Evolutionary conservation across 2,329 filamentous ascomycete genomes (phyloP), one percentile per base, ranked within the genome.

Genomic region (Pestalotiopsis sp.): DNA sequence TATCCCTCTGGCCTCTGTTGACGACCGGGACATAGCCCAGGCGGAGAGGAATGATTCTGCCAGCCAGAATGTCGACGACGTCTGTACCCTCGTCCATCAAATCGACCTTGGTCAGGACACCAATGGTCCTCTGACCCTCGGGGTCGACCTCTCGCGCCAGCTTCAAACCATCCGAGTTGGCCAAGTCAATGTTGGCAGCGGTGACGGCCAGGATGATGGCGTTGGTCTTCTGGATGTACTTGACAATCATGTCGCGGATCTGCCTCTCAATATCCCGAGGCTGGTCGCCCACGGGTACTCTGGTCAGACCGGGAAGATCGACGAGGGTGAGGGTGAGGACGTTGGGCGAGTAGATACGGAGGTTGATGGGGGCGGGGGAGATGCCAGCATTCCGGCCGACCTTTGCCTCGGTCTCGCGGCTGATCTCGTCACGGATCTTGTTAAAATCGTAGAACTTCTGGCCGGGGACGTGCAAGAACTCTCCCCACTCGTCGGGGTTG

Each of bases 51-150:
- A 99, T 99, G 80, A 99, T 97, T 77, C 96, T 92, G 70, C 97
- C 97, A 73, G 96, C 97, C 77, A 99, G 87, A 85, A 99, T 99
- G 82, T 99, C 96, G 74, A 99, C 95, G 57, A 98, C 96, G 78
- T 99, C 96, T 66, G 96, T 99, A 67, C 96, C 96, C 31, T 97
- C 94, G 81, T 99, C 96, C 96, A 99, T 99, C 78, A 99, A 84
- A 84, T 99, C 96, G 70, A 99, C 95, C 87, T 99, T 99, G 75
- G 95, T 98, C 76, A 99, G 87, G 71, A 99, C 96, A 88, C 96
- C 96, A 73, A 99, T 99, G 64, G 96, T 99, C 80, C 96, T 90
- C 84, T 98, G 95, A 78, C 96, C 96, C 80, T 99, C 95, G 3
- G 95, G 95, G 76, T 99, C 96, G 57, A 99, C 96, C 83, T 99